These are phyloP conservation scores for Verticillium albo-atrum DNA, from an alignment of 2,329 filamentous ascomycete genomes.

Conservation along the genomic window DNA sequence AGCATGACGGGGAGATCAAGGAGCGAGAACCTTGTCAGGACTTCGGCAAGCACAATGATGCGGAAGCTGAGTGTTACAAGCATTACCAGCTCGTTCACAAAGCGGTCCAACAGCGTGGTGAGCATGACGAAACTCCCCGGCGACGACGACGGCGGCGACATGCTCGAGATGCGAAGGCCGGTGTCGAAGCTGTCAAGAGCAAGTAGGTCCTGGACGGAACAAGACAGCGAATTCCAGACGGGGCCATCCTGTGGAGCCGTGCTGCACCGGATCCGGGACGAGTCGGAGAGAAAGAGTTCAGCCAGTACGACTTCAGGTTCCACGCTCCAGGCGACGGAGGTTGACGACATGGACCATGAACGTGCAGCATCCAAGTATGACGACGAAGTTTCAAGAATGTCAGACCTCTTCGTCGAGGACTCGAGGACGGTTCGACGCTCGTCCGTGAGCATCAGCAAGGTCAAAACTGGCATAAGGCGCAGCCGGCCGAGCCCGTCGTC, in stretches of 20 bases:
- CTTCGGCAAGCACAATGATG: slow-evolving; percentile 82
- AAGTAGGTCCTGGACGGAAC: slow-evolving; percentile 2
- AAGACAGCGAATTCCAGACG: slow-evolving; percentile 3
- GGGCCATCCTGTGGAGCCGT: slow-evolving; percentile 10
- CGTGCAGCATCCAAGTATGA: background rate
- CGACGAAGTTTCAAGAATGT: background rate
- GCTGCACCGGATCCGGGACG: slow-evolving; percentile 19
- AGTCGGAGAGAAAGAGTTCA: slow-evolving; percentile 15
- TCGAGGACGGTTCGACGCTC: background rate
- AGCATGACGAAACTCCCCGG: slow-evolving; percentile 23
- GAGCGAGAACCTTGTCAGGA: slow-evolving; percentile 68
- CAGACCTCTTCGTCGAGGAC: background rate
- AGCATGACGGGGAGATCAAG: slow-evolving; percentile 66
- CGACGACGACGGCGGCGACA: slow-evolving; percentile 21
- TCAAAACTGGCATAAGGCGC: background rate
- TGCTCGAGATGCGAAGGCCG: background rate
- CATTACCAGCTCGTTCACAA: slow-evolving; percentile 71
- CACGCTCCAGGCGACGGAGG: background rate
- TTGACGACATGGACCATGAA: background rate
- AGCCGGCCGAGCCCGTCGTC: background rate
- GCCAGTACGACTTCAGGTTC: background rate
- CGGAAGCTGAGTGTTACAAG: slow-evolving; percentile 81
- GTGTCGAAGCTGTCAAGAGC: slow-evolving; percentile 1
- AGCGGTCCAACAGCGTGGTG: slow-evolving; percentile 58
- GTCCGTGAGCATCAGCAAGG: background rate